Evolutionary conservation across 2,329 filamentous ascomycete genomes (phyloP), one percentile per base, ranked within the genome.

Genomic region (Aspergillus candidus): DNA sequence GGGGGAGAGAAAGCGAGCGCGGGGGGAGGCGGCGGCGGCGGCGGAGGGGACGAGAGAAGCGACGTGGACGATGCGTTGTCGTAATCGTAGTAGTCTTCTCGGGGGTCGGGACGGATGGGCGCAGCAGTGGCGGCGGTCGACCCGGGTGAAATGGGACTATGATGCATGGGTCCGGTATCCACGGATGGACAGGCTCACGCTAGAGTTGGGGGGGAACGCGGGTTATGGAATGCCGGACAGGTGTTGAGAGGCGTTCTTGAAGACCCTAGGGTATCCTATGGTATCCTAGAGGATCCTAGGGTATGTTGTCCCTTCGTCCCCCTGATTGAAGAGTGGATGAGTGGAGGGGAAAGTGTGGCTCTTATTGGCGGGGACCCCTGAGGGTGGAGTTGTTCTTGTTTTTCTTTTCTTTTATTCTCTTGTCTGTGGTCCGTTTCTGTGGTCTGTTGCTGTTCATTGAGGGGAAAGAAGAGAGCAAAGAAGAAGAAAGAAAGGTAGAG

Each of bases 71-170:
- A 49, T 27, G 49, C 32, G 43, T 46, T 41, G 46, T 40, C 33
- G 47, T 39, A 40, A 30, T 49, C 27, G 47, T 43, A 35, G 46
- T 45, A 39, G 54, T 56, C 51, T 50, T 52, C 32, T 47, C 38
- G 48, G 43, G 55, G 43, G 44, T 56, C 55, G 47, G 59, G 49
- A 47, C 57, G 46, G 46, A 50, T 51, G 48, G 54, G 58, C 56
- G 56, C 56, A 27, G 22, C 22, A 51, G 55, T 49, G 41, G 50
- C 49, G 43, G 57, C 43, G 54, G 57, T 53, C 56, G 60, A 56
- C 47, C 51, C 54, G 51, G 61, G 53, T 52, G 58, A 58, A 54
- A 64, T 59, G 53, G 63, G 59, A 60, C 62, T 27, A 27, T 27
- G 22, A 27, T 27, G 63, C 63, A 68, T 68, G 59, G 62, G 57